Conservation (phyloP, 2,329 filamentous ascomycete genomes). For the Claviceps spartinae region DNA sequence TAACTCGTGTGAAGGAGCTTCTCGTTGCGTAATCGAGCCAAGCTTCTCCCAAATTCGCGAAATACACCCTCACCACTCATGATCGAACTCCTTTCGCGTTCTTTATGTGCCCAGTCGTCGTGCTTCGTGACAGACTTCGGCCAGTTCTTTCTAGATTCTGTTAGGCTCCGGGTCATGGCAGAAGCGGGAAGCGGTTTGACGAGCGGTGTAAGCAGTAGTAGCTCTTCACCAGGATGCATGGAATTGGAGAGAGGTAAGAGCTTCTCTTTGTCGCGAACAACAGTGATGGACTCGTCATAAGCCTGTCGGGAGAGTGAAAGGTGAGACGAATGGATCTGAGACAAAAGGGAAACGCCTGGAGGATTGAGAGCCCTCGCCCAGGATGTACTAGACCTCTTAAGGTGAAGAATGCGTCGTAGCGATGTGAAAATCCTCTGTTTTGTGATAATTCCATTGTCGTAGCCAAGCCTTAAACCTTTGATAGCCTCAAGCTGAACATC, state of each 20-base stretch:
- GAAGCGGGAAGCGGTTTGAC: constrained; percentile 90
- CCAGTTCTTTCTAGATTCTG: constrained; percentile 36
- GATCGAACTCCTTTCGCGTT: constrained; percentile 44
- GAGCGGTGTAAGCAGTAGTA: constrained; percentile 77
- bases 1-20: constrained; percentile 90
- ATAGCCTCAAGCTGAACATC: constrained; percentile 85
- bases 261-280: constrained; percentile 79
- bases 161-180: constrained; percentile 59
- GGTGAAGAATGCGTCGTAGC: constrained; percentile 57
- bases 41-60: constrained; percentile 69
- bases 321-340: constrained; percentile 71
- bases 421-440: constrained; percentile 70
- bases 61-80: constrained; percentile 94
- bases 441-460: constrained; percentile 82
- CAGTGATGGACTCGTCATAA: constrained; percentile 85
- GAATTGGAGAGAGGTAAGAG: constrained; percentile 71
- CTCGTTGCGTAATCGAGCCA: constrained; percentile 76
- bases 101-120: constrained; percentile 44
- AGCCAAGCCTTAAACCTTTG: constrained; percentile 72
- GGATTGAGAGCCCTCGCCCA: constrained; percentile 90
- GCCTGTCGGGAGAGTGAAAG: constrained; percentile 68
- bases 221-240: constrained; percentile 71
- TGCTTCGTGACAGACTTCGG: constrained; percentile 26
- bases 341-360: constrained; percentile 60
- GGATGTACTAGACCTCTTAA: constrained; percentile 77